Conservation (phyloP, 2,329 filamentous ascomycete genomes). For the Huntiella moniliformis region DNA sequence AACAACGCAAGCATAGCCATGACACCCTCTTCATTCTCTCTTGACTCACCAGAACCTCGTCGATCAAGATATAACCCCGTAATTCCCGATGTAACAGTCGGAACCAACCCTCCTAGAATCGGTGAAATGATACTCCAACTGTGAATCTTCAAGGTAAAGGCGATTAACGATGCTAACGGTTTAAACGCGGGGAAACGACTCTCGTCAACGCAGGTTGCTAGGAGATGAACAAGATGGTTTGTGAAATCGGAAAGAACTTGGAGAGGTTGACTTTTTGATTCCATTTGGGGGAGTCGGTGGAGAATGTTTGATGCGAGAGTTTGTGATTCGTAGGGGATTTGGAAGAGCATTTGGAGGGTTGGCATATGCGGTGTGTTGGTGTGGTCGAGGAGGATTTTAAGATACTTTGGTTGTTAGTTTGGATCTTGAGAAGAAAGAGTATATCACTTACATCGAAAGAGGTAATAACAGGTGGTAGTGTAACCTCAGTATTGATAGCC, state of each 20-base stretch:
- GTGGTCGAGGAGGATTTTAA: conserved; percentile 48
- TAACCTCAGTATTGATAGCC: not conserved
- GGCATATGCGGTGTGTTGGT: conserved; percentile 32
- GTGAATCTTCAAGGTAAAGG: conserved; percentile 44
- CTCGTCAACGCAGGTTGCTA: conserved; percentile 49
- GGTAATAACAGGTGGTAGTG: not conserved
- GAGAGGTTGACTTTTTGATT: conserved; percentile 27
- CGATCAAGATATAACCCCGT: not conserved
- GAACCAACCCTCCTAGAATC: conserved; percentile 37
- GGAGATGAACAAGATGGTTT: conserved; percentile 43
- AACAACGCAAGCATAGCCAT: conserved; percentile 26
- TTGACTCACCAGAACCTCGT: not conserved
- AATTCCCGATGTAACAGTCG: conserved; percentile 14
- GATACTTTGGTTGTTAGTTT: conserved; percentile 22
- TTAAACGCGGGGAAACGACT: conserved; percentile 43
- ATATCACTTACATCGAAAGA: conserved; percentile 7
- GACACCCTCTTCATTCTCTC: conserved; percentile 9
- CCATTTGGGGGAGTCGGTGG: conserved; percentile 42
- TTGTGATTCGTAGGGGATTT: conserved; percentile 23
- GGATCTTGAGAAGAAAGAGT: not conserved
- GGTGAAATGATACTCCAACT: conserved; percentile 38
- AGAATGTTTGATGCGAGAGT: conserved; percentile 51
- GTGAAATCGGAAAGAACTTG: conserved; percentile 46
- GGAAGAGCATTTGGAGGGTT: conserved; percentile 48
- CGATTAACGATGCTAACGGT: conserved; percentile 44